These are phyloP conservation scores for Trametes cinnabarina DNA, from an alignment of 768 basidiomycete species.

Conservation along the genomic window DNA sequence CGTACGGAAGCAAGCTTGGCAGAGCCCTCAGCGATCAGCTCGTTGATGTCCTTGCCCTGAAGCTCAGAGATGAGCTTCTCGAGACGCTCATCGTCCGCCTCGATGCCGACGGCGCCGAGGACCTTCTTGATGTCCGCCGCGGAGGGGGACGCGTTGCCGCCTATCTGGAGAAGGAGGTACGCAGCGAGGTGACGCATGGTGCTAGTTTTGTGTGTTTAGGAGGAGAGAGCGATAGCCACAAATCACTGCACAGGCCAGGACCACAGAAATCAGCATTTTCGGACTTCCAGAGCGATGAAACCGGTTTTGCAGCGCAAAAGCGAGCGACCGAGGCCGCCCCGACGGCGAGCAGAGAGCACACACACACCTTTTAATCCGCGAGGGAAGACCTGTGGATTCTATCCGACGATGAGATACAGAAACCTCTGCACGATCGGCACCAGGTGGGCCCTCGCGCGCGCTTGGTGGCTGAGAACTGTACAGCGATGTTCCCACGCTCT, in stretches of 20 bases:
- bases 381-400: conserved; percentile 95
- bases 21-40: conserved; percentile 88
- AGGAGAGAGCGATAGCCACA: conserved; percentile 74
- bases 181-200: conserved; percentile 89
- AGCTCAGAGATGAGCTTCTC: conserved; percentile 86
- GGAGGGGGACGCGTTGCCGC: conserved; percentile 86
- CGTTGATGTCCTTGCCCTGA: conserved; percentile 82
- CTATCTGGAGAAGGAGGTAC: conserved; percentile 94
- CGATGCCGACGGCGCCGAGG: conserved; percentile 82
- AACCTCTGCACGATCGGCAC: conserved; percentile 2
- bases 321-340: neutral
- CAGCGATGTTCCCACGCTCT: conserved; percentile 48
- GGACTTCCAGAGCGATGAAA: neutral
- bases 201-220: conserved; percentile 28
- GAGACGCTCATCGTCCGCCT: conserved; percentile 80
- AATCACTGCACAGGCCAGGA: conserved; percentile 58
- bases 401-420: conserved; percentile 48
- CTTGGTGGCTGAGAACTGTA: conserved; percentile 46
- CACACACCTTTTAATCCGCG: conserved; percentile 82
- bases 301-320: neutral
- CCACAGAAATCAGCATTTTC: neutral
- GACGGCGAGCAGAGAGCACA: neutral
- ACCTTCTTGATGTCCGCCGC: conserved; percentile 87
- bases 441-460: conserved; percentile 3
- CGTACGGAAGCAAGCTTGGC: conserved; percentile 91